Base-by-base conservation (phyloP, 108 stramenopile species). In the Skeletonema tropicum region DNA sequence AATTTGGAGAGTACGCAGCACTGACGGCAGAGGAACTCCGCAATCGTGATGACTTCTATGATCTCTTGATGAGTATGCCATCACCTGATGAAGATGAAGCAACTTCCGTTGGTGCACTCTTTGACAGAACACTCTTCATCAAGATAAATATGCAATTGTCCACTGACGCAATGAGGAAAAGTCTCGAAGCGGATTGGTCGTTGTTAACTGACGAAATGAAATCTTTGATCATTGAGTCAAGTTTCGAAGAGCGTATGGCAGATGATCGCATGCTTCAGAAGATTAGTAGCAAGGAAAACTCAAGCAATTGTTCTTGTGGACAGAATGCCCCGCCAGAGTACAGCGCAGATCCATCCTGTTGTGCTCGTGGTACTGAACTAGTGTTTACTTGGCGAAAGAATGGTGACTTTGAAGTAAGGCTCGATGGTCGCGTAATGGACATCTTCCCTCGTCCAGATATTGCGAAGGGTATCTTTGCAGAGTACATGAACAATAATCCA, bases 61-160 rank as follows among this genome's bases (percentile, higher is more conserved):
- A 84, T 11, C 78, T 80, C 64, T 68, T 96, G 29, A 87, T 86
- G 64, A 71, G 70, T 7, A 91, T 90, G 89, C 73, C 82, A 66
- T 62, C 74, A 60, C 81, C 66, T 19, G 83, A 49, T 15, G 67
- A 68, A 61, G 78, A 79, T 62, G 49, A 68, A 6, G 65, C 55
- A 19, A 74, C 73, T n/a, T 42, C 77, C 11, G 71, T 70, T 14
- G 86, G 76, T 63, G 89, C 86, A 45, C 68, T 75, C 17, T 91
- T 93, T 78, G 95, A 92, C 60, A 66, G 92, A 41, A 92, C 92
- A 8, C 73, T 96, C 5, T 83, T 92, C 63, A 64, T 96, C 29
- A 93, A 96, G 57, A 88, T 89, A 25, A 96, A 96, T 46, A 96
- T 96, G 95, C 92, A 96, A 55, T 80, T 96, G 13, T 80, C 87